phyloP scores from a whole-genome alignment of 495 filamentous ascomycete genomes.

The Penicillium soppii region DNA sequence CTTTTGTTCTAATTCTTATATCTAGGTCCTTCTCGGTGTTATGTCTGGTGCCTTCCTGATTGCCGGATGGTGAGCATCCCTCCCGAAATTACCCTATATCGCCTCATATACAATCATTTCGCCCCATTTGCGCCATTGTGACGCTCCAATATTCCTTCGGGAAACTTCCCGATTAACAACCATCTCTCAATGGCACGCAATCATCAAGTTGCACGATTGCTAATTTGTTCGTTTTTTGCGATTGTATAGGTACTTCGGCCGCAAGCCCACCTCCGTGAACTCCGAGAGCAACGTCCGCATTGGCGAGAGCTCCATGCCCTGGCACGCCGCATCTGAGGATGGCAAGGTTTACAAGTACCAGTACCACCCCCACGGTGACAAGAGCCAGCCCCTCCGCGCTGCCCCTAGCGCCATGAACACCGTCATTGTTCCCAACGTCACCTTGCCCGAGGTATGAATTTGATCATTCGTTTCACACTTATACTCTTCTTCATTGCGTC shows the following conservation, averaged over 20 bases:
- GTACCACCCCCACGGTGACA: slow-evolving; percentile 90
- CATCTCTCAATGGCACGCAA: background rate
- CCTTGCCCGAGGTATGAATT: slow-evolving; percentile 80
- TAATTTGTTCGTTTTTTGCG: slow-evolving; percentile 9
- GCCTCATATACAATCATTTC: slow-evolving; percentile 2
- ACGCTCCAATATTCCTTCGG: slow-evolving; percentile 1
- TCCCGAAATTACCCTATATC: slow-evolving; percentile 34
- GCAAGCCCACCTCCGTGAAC: slow-evolving; percentile 78
- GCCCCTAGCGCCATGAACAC: slow-evolving; percentile 93
- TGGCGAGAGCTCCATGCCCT: slow-evolving; percentile 77
- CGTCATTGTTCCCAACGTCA: slow-evolving; percentile 90
- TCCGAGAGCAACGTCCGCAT: slow-evolving; percentile 79
- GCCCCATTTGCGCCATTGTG: slow-evolving; percentile 13
- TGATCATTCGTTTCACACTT: too few relatives aligned
- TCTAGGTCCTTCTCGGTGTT: slow-evolving; percentile 81
- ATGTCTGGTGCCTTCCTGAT: slow-evolving; percentile 87
- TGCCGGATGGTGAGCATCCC: slow-evolving; percentile 67
- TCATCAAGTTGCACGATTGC: slow-evolving; percentile 7
- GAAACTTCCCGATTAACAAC: background rate
- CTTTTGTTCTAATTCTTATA: slow-evolving; percentile 14
- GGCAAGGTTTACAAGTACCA: slow-evolving; percentile 73
- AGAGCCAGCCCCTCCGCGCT: slow-evolving; percentile 71
- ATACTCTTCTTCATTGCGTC: too few relatives aligned
- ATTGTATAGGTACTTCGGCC: slow-evolving; percentile 56
- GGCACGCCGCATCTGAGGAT: slow-evolving; percentile 64